phyloP scores from a whole-genome alignment of 805 yeast species.

The Barnettozyma sucrosica region DNA sequence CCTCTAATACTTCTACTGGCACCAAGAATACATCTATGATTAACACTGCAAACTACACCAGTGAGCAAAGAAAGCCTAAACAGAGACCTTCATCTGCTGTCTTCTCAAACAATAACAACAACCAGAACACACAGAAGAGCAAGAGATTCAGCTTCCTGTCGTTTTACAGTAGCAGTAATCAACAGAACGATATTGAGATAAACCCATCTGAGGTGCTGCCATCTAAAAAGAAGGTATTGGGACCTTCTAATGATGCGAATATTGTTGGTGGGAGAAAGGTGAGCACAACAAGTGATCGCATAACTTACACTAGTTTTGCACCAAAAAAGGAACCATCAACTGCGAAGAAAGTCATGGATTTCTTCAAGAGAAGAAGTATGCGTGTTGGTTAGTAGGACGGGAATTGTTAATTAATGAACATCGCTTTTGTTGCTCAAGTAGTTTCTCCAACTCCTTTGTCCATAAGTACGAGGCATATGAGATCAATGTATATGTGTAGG shows the following conservation, averaged over 20 bases:
- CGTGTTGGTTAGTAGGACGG: constrained; percentile 12
- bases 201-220: constrained; percentile 4
- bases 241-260: constrained; percentile 22
- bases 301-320: constrained; percentile 24
- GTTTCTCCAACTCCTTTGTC: too few species aligned
- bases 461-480: neutral
- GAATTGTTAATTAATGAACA: neutral
- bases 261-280: constrained; percentile 9
- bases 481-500: neutral
- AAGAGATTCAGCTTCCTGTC: constrained; percentile 40
- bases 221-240: constrained; percentile 20
- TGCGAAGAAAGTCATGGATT: constrained; percentile 72
- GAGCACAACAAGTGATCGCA: constrained; percentile 14
- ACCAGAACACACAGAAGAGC: constrained; percentile 15
- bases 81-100: constrained; percentile 4
- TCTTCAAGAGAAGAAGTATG: constrained; percentile 63
- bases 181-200: constrained; percentile 10
- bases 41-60: neutral
- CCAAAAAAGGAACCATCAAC: constrained; percentile 57
- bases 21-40: constrained; percentile 13
- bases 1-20: constrained; percentile 8
- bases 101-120: constrained; percentile 11
- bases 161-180: constrained; percentile 22
- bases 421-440: neutral
- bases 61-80: constrained; percentile 7